phyloP scores from a whole-genome alignment of 768 basidiomycete genomes.

The Russula earlei region DNA sequence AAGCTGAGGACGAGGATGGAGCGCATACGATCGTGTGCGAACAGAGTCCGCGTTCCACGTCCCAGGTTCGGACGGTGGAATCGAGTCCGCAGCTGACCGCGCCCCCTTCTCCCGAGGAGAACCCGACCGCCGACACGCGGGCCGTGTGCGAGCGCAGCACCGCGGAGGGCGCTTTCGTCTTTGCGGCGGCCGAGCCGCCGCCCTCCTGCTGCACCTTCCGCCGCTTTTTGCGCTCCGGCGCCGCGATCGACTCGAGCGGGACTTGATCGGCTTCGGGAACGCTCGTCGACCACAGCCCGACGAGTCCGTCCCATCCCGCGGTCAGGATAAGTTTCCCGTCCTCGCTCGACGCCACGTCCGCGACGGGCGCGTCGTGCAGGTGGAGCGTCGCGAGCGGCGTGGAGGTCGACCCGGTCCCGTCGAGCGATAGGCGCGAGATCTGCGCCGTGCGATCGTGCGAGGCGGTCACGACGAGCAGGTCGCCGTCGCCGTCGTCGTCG shows the following conservation, averaged over 20 bases:
- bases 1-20: neutral
- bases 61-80: slow-evolving; percentile 85
- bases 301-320: slow-evolving; percentile 77
- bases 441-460: slow-evolving; percentile 75
- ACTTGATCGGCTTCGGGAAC: slow-evolving; percentile 61
- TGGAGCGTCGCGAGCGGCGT: slow-evolving; percentile 57
- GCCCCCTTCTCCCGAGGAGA: slow-evolving; percentile 30
- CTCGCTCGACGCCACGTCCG: slow-evolving; percentile 51
- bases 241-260: slow-evolving; percentile 27
- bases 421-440: slow-evolving; percentile 32
- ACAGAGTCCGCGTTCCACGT: slow-evolving; percentile 68
- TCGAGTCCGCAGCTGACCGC: slow-evolving; percentile 84
- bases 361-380: slow-evolving; percentile 74
- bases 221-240: slow-evolving; percentile 43
- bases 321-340: slow-evolving; percentile 64
- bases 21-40: slow-evolving; percentile 54
- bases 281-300: slow-evolving; percentile 71
- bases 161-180: slow-evolving; percentile 51
- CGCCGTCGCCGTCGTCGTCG: slow-evolving; percentile 24
- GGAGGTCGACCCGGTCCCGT: slow-evolving; percentile 2
- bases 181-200: slow-evolving; percentile 28
- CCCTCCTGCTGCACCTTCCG: slow-evolving; percentile 34
- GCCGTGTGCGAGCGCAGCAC: slow-evolving; percentile 81
- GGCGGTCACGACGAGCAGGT: slow-evolving; percentile 47
- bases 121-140: slow-evolving; percentile 67